These are phyloP conservation scores for Kwoniella shivajii DNA, from an alignment of 1,284 basidiomycete genomes.

Conservation along the genomic window DNA sequence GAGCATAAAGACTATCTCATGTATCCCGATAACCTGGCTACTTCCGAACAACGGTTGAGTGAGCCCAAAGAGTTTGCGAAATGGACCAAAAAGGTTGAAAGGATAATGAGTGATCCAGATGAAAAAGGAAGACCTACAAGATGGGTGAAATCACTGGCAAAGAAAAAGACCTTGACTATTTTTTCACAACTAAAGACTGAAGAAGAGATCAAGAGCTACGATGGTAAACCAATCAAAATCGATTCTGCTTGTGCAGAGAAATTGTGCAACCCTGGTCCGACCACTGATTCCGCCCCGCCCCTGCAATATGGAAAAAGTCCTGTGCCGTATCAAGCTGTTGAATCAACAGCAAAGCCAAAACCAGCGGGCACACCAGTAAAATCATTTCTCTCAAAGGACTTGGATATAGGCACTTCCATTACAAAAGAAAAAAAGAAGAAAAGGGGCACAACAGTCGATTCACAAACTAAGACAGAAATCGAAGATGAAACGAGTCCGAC, in stretches of 20 bases:
- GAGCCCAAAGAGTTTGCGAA: not conserved
- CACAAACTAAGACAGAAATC: not conserved
- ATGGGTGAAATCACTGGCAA: not conserved
- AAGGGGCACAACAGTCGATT: not conserved
- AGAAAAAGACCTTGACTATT: not conserved
- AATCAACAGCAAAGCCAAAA: too few relatives aligned
- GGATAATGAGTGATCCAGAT: slow-evolving; percentile 4
- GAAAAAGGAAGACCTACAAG: slow-evolving; percentile 10
- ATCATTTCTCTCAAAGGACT: too few relatives aligned
- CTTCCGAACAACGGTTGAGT: not conserved
- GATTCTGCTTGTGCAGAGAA: not conserved
- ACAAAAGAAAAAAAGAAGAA: slow-evolving; percentile 2
- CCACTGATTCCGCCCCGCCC: not conserved
- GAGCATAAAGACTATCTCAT: too few relatives aligned
- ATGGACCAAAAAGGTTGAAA: not conserved
- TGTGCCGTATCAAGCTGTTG: too few relatives aligned
- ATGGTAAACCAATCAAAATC: too few relatives aligned
- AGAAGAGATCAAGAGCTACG: slow-evolving; percentile 5
- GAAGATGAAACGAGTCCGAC: not conserved
- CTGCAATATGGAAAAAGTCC: too few relatives aligned
- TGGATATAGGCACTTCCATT: too few relatives aligned
- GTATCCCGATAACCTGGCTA: too few relatives aligned
- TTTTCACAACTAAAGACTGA: not conserved
- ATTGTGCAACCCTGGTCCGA: not conserved
- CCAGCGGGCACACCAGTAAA: too few relatives aligned